Evolutionary conservation across 768 basidiomycete genomes (phyloP), one percentile per base, ranked within the genome.

Genomic region (Boletellus sp.): DNA sequence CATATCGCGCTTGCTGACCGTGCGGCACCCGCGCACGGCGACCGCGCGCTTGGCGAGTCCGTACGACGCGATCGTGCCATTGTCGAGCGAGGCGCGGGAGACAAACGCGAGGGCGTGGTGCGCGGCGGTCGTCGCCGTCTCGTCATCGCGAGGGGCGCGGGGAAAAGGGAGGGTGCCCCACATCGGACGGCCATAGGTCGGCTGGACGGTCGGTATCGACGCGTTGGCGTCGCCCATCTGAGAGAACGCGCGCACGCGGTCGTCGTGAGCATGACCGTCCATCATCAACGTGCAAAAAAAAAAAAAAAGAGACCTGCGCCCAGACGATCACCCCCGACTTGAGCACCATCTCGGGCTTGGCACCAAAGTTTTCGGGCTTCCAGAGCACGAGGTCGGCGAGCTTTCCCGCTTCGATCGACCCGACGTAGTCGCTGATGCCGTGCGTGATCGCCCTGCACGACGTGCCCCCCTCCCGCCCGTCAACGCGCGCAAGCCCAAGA

Each of bases 201-300:
- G 96, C 64, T 98, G 94, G 0, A 99, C 91, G 2, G 91, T 90
- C 12, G 96, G 94, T 54, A 99, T 98, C 8, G 93, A 94, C 2
- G 79, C 96, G 67, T 97, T 98, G 0, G 95, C 89, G 39, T 99
- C 96, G 16, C 96, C 96, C 84, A 99, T 89, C 89, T 94, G 57
- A n/a, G n/a, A 26, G 8, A 26, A 26, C 24, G 24, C 24, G 8
- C n/a, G n/a, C n/a, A n/a, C n/a, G n/a, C n/a, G n/a, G n/a, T 26
- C 24, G 24, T 26, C 24, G 8, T 26, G 24, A 26, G 24, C 8
- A 26, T 4, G 42, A 42, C 23, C 12, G 22, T 24, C 44, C 20
- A n/a, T 9, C 19, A 3, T 9, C 13, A 19, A 16, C 19, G n/a
- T 3, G 22, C 15, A n/a, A 13, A 5, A n/a, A 13, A 20, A 23